phyloP scores from a whole-genome alignment of 768 basidiomycete genomes.

The Astraeus odoratus region DNA sequence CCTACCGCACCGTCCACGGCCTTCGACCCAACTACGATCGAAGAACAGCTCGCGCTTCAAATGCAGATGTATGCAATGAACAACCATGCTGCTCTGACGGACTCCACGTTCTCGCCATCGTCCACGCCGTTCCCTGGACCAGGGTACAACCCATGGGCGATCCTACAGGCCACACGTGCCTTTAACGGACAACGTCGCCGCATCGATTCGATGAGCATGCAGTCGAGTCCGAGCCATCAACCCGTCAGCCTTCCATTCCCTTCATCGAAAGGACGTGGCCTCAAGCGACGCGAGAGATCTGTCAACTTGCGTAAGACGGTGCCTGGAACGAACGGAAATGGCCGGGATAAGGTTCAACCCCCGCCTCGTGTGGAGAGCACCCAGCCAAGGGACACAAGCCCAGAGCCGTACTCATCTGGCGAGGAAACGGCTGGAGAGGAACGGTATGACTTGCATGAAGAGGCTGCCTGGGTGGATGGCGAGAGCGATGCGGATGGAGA shows the following conservation, averaged over 20 bases:
- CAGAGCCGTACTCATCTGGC: slow-evolving; percentile 66
- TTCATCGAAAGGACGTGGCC: slow-evolving; percentile 36
- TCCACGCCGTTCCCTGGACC: slow-evolving; percentile 64
- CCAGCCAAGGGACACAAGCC: slow-evolving; percentile 75
- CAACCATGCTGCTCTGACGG: slow-evolving; percentile 56
- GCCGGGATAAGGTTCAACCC: slow-evolving; percentile 40
- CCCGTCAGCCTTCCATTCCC: slow-evolving; percentile 41
- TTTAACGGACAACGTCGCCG: slow-evolving; percentile 29
- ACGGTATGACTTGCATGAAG: slow-evolving; percentile 32
- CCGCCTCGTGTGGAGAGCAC: slow-evolving; percentile 80
- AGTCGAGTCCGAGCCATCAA: slow-evolving; percentile 31
- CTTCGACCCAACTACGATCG: slow-evolving; percentile 43
- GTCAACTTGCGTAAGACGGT: slow-evolving; percentile 25
- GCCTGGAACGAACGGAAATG: neutral
- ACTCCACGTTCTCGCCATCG: slow-evolving; percentile 73
- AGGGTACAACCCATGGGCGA: slow-evolving; percentile 69
- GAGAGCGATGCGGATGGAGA: slow-evolving; percentile 44
- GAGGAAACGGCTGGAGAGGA: slow-evolving; percentile 77
- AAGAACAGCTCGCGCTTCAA: slow-evolving; percentile 66
- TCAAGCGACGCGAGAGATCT: slow-evolving; percentile 40
- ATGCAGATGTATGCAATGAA: slow-evolving; percentile 74
- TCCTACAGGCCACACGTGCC: slow-evolving; percentile 49
- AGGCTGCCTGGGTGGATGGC: slow-evolving; percentile 30
- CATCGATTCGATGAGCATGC: slow-evolving; percentile 52
- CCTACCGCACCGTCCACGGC: slow-evolving; percentile 34